Conservation (phyloP, 768 basidiomycete species). For the Rhodotorula toruloides region DNA sequence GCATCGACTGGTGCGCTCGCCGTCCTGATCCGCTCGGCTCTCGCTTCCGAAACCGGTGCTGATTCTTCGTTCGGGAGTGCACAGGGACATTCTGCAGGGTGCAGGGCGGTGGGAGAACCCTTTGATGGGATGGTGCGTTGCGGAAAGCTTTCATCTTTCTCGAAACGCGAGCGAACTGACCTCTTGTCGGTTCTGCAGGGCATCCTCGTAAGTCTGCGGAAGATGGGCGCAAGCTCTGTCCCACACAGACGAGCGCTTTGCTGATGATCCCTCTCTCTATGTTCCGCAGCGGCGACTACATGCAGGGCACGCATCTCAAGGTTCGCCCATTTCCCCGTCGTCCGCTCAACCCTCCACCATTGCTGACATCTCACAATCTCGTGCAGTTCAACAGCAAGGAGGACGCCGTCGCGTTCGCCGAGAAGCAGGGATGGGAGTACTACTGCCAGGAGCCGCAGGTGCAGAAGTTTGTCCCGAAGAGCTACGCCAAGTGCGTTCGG, state of each 20-base stretch:
- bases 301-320: conserved; percentile 38
- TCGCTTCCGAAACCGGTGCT: too few relatives aligned
- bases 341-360: not conserved
- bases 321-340: not conserved
- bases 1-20: conserved; percentile 94
- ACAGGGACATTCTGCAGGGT: conserved; percentile 81
- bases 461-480: conserved; percentile 48
- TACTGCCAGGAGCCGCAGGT: conserved; percentile 61
- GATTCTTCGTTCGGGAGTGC: too few relatives aligned
- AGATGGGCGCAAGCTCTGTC: too few relatives aligned
- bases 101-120: conserved; percentile 96
- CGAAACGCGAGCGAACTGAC: not conserved
- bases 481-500: conserved; percentile 45
- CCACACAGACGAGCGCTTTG: too few relatives aligned
- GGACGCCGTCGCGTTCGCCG: conserved; percentile 55
- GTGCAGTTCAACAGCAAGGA: conserved; percentile 55
- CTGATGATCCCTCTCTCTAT: too few relatives aligned
- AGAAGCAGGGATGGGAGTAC: conserved; percentile 67
- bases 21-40: too few relatives aligned
- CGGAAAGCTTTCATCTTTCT: not conserved
- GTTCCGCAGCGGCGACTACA: conserved; percentile 28
- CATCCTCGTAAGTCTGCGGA: not conserved
- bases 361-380: too few relatives aligned
- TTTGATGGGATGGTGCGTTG: conserved; percentile 85
- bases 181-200: too few relatives aligned